These are phyloP conservation scores for Gyromitra esculenta DNA, from an alignment of 2,329 filamentous ascomycete species.

Conservation along the genomic window DNA sequence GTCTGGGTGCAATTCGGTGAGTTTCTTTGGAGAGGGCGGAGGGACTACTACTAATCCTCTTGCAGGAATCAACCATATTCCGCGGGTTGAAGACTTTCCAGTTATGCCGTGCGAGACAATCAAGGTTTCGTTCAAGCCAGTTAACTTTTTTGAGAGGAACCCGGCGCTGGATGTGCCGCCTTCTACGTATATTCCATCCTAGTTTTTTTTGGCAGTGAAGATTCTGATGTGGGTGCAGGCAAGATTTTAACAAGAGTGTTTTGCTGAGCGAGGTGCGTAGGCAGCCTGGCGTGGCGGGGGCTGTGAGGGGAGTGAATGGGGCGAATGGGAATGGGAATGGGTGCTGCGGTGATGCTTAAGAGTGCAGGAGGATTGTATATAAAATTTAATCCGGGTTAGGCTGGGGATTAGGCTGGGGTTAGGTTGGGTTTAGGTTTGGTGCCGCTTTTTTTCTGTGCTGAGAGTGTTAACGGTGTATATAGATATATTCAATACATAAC, in stretches of 20 bases:
- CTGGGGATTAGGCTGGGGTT: neutral
- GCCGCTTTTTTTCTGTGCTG: neutral
- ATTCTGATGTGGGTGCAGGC: neutral
- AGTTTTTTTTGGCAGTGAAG: neutral
- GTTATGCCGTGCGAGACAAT: conserved; percentile 72
- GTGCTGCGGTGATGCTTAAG: neutral
- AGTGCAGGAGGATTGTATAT: neutral
- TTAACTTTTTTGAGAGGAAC: conserved; percentile 67
- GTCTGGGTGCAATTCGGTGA: conserved; percentile 67
- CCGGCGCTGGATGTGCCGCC: conserved; percentile 66
- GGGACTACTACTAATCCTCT: conserved; percentile 42
- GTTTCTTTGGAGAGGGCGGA: neutral
- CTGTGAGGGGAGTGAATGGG: conserved; percentile 3
- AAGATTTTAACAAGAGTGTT: conserved; percentile 38
- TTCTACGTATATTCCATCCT: conserved; percentile 60
- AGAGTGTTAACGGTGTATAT: neutral
- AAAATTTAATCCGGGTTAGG: no score
- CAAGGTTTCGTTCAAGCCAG: conserved; percentile 65
- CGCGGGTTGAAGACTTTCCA: conserved; percentile 73
- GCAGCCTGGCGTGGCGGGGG: conserved; percentile 1
- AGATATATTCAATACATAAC: neutral
- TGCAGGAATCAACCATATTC: conserved; percentile 71
- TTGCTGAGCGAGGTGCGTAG: conserved; percentile 16
- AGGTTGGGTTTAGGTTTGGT: neutral
- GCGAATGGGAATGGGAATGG: neutral